Percentiles rank a stretch among this genome's conserved stretches.
phyloP scores from a whole-genome alignment of 2,329 filamentous ascomycete genomes.

The Fusarium dimerum region DNA sequence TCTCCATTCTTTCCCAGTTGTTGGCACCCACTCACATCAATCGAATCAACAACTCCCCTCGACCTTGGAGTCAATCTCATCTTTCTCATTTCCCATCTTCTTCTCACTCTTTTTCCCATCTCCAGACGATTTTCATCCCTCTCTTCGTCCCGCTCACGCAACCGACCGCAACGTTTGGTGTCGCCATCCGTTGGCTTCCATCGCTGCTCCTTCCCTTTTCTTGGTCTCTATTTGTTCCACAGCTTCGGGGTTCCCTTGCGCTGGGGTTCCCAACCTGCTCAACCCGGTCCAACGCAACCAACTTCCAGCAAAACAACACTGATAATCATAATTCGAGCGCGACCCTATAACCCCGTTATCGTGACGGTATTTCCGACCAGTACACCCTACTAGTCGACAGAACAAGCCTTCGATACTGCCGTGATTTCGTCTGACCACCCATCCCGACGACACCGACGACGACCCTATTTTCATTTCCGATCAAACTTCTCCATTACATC shows the following conservation, averaged over 20 bases:
- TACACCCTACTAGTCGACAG: conserved; percentile 19
- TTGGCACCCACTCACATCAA: conserved; percentile 21
- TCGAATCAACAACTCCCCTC: conserved; percentile 19
- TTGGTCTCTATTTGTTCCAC: conserved; percentile 1
- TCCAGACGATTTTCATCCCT: conserved; percentile 12
- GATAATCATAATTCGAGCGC: conserved; percentile 27
- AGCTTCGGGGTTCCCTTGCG: conserved; percentile 8
- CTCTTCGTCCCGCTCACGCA: background rate
- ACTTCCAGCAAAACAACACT: too few relatives aligned
- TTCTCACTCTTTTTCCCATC: conserved; percentile 15
- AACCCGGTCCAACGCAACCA: conserved; percentile 11
- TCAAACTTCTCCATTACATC: conserved; percentile 9
- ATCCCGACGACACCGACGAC: conserved; percentile 8
- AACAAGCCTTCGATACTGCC: conserved; percentile 15
- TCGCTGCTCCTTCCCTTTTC: background rate
- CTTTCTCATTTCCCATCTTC: conserved; percentile 17
- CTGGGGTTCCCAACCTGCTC: conserved; percentile 7
- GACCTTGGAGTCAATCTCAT: conserved; percentile 3
- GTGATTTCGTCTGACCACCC: conserved; percentile 7
- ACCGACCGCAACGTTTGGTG: background rate
- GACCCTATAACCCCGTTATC: conserved; percentile 14
- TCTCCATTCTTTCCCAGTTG: conserved; percentile 26
- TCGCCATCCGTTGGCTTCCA: conserved; percentile 2
- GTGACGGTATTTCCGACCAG: conserved; percentile 30
- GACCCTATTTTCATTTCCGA: conserved; percentile 10